Evolutionary conservation across 306 rosid species (phyloP).

Genomic region (Potentilla sterilis): DNA sequence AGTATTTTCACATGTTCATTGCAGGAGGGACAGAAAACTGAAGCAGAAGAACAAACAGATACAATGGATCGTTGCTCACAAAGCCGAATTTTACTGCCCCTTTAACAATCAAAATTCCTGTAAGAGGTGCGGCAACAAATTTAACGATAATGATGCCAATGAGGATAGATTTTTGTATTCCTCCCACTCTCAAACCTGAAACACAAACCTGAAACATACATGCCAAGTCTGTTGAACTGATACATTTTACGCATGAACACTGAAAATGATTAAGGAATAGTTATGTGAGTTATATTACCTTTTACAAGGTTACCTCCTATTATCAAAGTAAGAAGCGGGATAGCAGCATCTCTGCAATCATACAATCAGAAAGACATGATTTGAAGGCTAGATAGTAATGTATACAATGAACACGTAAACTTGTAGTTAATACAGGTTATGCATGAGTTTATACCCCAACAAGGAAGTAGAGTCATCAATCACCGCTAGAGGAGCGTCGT

Average conservation of each 20-base stretch:
- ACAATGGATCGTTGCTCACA: slow-evolving; percentile 63
- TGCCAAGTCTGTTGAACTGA: background rate
- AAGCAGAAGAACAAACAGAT: slow-evolving; percentile 75
- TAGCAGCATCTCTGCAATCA: slow-evolving; percentile 59
- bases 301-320: slow-evolving; percentile 79
- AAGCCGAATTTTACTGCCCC: slow-evolving; percentile 55
- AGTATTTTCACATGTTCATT: slow-evolving; percentile 61
- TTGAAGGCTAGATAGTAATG: background rate
- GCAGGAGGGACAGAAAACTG: slow-evolving; percentile 87
- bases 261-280: too few species aligned
- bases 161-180: slow-evolving; percentile 36
- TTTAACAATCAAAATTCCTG: slow-evolving; percentile 50
- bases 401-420: background rate
- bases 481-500: slow-evolving; percentile 68
- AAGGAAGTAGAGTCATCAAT: slow-evolving; percentile 54
- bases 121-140: slow-evolving; percentile 51
- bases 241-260: background rate
- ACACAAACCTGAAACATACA: slow-evolving; percentile 23
- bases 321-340: slow-evolving; percentile 68
- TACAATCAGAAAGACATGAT: background rate
- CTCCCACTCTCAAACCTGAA: slow-evolving; percentile 66
- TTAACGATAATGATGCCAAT: slow-evolving; percentile 57
- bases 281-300: slow-evolving; percentile 35
- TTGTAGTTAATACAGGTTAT: background rate
- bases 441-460: slow-evolving; percentile 51